Evolutionary conservation across 352 stramenopile species (phyloP).

Genomic region (Phytophthora nicotianae): DNA sequence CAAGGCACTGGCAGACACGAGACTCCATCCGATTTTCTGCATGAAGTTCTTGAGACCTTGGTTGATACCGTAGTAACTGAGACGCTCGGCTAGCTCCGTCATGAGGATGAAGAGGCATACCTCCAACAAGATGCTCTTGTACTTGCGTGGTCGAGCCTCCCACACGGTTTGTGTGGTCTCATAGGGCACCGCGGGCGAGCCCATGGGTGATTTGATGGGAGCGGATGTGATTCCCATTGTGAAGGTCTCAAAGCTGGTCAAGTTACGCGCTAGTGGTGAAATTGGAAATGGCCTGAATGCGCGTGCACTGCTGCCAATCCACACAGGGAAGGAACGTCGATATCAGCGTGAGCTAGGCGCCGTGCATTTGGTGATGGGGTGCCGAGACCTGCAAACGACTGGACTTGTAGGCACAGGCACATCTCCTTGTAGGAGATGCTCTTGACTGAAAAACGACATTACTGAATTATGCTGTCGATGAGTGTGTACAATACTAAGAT

Average conservation of each 20-base stretch:
- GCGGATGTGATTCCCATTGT: conserved; percentile 20
- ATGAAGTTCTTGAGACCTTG: conserved; percentile 88
- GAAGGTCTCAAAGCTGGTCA: conserved; percentile 1
- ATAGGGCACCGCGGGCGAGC: conserved; percentile 26
- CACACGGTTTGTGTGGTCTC: conserved; percentile 38
- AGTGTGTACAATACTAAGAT: too few species aligned
- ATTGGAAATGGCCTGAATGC: too few species aligned
- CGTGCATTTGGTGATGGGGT: too few species aligned
- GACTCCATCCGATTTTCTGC: conserved; percentile 63
- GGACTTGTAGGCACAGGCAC: too few species aligned
- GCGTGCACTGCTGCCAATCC: too few species aligned
- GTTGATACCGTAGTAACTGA: conserved; percentile 88
- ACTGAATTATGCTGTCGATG: too few species aligned
- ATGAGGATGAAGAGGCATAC: conserved; percentile 54
- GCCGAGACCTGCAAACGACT: too few species aligned
- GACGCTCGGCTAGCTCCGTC: conserved; percentile 28
- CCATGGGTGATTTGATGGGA: conserved; percentile 33
- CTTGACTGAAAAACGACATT: too few species aligned
- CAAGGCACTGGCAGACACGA: conserved; percentile 57
- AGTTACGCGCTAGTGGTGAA: too few species aligned
- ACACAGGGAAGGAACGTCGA: too few species aligned
- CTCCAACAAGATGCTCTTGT: conserved; percentile 64
- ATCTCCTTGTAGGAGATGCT: too few species aligned
- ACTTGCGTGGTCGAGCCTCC: conserved; percentile 57
- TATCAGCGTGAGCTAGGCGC: too few species aligned